Evolutionary conservation across 306 rosid genomes (phyloP), one percentile per base, ranked within the genome.

Genomic region (Hippophae rhamnoides): DNA sequence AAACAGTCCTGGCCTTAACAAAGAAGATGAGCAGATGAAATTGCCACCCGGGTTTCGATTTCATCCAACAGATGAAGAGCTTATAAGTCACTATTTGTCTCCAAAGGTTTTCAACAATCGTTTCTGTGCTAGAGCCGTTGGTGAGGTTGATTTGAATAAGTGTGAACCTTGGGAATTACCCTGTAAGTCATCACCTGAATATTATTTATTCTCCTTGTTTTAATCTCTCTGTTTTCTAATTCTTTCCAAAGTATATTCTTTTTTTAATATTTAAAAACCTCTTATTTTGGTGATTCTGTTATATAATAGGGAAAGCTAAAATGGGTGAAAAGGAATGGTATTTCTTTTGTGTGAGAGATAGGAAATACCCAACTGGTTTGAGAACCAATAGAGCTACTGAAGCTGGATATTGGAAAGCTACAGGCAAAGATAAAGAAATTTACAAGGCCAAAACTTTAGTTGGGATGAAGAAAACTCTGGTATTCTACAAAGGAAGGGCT

Each of bases 141-240:
- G 82, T 0, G 97, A 89, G 69, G 95, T 65, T 25, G 97, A 89
- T 76, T 68, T 89, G 55, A 89, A 89, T 78, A 86, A 77, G 79
- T 78, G 84, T 47, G 97, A 89, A 61, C 97, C 97, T 11, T 89
- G 97, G 97, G 97, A 86, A 60, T 89, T 89, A 78, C 97, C 97
- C 65, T 54, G 97, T 86, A 59, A 76, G 95, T 78, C 3, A 49
- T 52, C 3, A 31, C 38, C 47, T 25, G 1, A 64, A 8, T 9
- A 45, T 14, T 26, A 12, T 31, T 13, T 38, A 41, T 23, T 51
- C 23, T 44, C 6, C 7, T 54, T 54, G 5, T 25, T 27, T 53
- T 55, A 44, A 3, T 51, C 48, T 43, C 14, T 43, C 5, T 47
- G 5, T 62, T 67, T 50, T 31, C 38, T 2, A 6, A 11, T 45